Base-by-base conservation (phyloP, 495 filamentous ascomycete genomes). In the Penicillium angulare region DNA sequence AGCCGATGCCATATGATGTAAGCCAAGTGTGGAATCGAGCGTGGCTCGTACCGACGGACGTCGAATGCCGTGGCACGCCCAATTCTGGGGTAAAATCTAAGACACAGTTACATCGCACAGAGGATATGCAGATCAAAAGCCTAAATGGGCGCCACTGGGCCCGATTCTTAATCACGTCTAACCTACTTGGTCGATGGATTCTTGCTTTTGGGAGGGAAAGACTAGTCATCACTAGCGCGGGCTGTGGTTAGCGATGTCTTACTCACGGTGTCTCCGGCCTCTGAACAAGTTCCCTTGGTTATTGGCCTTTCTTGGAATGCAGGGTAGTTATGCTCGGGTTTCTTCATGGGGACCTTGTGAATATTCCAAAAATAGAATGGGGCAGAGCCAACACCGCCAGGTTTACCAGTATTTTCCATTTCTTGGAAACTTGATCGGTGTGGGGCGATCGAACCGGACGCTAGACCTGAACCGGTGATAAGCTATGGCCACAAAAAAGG, bases 31-130 rank as follows among this genome's bases (percentile, higher is more conserved):
- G 38, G 38, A 41, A 21, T 16, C 15, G 20, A 16, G 16, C n/a
- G 22, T 23, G 12, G 38, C 38, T 41, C 22, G 38, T 41, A 41
- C 38, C 38, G 38, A 41, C 12, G 38, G 38, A 15, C 12, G 9
- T 21, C 24, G 20, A 22, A 7, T 16, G 13, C 21, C 13, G 21
- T 41, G 38, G 10, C 38, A 41, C 20, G 38, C 20, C 38, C 38
- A 41, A 41, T 23, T 41, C 38, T 41, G 38, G 38, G 38, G 38
- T 41, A 41, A 41, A 24, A 21, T 41, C 38, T 41, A 41, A 41
- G 38, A 41, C 38, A 41, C 7, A 41, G 38, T 41, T 41, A 41
- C 38, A 41, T 41, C 7, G 38, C 38, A 41, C 12, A 8, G 3
- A 24, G 15, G 15, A 15, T 21, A 26, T 41, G 38, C 38, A 41